A percentile compares a stretch with the other conserved stretches of the same genome.
Conservation (phyloP, 768 basidiomycete genomes). For the Amyloporia xantha region DNA sequence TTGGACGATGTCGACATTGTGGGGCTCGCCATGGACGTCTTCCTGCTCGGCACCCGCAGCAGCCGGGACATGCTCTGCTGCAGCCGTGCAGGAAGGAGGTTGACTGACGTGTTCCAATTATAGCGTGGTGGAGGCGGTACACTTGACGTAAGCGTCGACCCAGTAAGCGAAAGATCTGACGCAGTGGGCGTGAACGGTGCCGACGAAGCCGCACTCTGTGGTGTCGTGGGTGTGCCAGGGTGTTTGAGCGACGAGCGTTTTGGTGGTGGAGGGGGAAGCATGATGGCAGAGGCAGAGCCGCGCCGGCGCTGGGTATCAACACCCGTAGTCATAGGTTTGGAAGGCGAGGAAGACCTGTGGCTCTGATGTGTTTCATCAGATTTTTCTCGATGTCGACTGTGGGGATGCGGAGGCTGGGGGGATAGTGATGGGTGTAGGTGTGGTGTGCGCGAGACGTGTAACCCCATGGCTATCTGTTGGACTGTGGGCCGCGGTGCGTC, state of each 20-base stretch:
- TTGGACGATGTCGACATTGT: slow-evolving; percentile 11
- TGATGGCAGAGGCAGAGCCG: slow-evolving; percentile 12
- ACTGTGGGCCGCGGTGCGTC: slow-evolving; percentile 44
- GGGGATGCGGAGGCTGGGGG: neutral
- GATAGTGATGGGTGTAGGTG: slow-evolving; percentile 43
- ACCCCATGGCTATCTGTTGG: slow-evolving; percentile 76
- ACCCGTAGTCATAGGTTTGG: neutral
- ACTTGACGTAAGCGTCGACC: slow-evolving; percentile 40
- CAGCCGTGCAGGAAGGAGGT: slow-evolving; percentile 23
- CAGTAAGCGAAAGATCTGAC: slow-evolving; percentile 32
- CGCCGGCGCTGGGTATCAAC: neutral
- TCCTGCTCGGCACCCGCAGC: slow-evolving; percentile 29
- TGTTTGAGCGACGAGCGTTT: slow-evolving; percentile 63
- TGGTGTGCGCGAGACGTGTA: slow-evolving; percentile 71
- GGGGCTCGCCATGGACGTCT: slow-evolving; percentile 26
- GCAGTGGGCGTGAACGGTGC: slow-evolving; percentile 25
- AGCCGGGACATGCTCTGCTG: slow-evolving; percentile 49
- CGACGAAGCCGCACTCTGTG: slow-evolving; percentile 27
- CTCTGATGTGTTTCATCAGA: neutral
- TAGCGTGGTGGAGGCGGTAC: slow-evolving; percentile 23
- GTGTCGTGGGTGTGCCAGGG: slow-evolving; percentile 30
- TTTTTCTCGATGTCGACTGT: slow-evolving; percentile 1
- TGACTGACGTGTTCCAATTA: slow-evolving; percentile 15
- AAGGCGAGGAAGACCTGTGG: neutral
- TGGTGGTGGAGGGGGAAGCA: slow-evolving; percentile 44